Percentiles rank a stretch among this genome's conserved stretches.
These are phyloP conservation scores for Podosphaera fusca DNA, from an alignment of 2,329 filamentous ascomycete species.

Conservation along the genomic window DNA sequence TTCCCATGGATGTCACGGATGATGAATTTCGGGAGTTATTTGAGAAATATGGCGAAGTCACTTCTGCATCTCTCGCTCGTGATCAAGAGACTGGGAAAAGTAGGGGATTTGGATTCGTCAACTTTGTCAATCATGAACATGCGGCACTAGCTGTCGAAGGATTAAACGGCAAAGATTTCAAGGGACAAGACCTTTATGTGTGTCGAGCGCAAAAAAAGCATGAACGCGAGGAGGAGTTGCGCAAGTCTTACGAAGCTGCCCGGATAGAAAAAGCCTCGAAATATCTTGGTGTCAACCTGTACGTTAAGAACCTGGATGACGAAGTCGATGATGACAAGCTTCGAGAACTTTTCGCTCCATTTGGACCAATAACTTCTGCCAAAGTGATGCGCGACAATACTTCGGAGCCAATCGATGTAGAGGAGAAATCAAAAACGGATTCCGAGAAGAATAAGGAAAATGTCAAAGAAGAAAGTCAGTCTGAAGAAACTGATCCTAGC, in stretches of 20 bases:
- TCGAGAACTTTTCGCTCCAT: slow-evolving; percentile 74
- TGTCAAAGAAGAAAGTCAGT: slow-evolving; percentile 22
- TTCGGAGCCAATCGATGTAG: slow-evolving; percentile 23
- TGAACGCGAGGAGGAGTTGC: slow-evolving; percentile 96
- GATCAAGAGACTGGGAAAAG: slow-evolving; percentile 69
- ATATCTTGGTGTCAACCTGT: slow-evolving; percentile 97
- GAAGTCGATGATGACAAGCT: slow-evolving; percentile 97
- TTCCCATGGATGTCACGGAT: slow-evolving; percentile 61
- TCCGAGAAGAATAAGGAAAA: slow-evolving; percentile 30
- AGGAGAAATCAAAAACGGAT: slow-evolving; percentile 23
- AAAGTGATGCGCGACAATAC: slow-evolving; percentile 94
- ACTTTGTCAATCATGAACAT: slow-evolving; percentile 79
- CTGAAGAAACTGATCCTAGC: slow-evolving; percentile 23
- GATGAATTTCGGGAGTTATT: slow-evolving; percentile 90
- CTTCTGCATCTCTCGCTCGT: slow-evolving; percentile 80
- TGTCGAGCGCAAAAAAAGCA: slow-evolving; percentile 99
- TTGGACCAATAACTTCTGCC: slow-evolving; percentile 87
- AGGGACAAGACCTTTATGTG: slow-evolving; percentile 88
- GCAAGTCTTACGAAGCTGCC: slow-evolving; percentile 94
- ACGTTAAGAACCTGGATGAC: slow-evolving; percentile 97
- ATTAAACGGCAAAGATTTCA: slow-evolving; percentile 79
- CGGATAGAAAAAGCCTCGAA: slow-evolving; percentile 97
- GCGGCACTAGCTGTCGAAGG: slow-evolving; percentile 72
- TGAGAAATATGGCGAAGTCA: slow-evolving; percentile 79
- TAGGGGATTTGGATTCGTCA: slow-evolving; percentile 89